Percentiles rank a stretch among this genome's conserved stretches.
phyloP scores from a whole-genome alignment of 345 rosid genomes.

The Reutealis trisperma region DNA sequence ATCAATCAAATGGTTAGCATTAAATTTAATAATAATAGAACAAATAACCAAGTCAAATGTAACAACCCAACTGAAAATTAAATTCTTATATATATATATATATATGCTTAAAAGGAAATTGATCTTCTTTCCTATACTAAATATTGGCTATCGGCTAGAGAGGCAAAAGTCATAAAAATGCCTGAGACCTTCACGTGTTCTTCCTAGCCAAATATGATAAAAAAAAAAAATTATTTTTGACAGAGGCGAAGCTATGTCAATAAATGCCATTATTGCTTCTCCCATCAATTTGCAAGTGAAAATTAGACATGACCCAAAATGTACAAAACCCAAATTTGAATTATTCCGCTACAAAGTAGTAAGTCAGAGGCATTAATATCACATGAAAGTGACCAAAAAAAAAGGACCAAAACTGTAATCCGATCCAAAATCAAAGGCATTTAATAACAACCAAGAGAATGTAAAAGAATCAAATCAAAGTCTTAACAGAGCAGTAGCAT shows the following conservation, averaged over 20 bases:
- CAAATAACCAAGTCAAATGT: background rate
- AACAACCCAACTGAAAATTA: background rate
- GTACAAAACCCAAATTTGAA: background rate
- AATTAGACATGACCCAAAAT: background rate
- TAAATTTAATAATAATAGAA: too few relatives aligned
- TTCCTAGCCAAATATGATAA: background rate
- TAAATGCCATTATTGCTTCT: constrained; percentile 11
- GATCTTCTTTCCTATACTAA: too few relatives aligned
- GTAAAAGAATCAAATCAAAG: background rate
- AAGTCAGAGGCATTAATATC: background rate
- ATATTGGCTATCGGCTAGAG: too few relatives aligned
- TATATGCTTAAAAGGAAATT: too few relatives aligned
- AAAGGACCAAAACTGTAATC: background rate
- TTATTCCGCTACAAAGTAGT: background rate
- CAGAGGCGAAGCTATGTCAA: background rate
- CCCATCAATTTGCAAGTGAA: background rate
- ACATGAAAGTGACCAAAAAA: background rate
- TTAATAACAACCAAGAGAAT: background rate
- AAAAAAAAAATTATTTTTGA: background rate
- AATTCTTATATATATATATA: background rate
- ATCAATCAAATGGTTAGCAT: background rate
- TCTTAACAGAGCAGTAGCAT: background rate
- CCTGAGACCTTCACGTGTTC: background rate
- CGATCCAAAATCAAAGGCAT: background rate
- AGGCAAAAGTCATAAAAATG: background rate